These are phyloP conservation scores for carrot (Daucus carota) DNA, from an alignment of 129 eudicot species.

Conservation along the genomic window DH1_v3.0 NC_030382.2:46946001-46946500, in stretches of 20 bases:
- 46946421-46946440: constrained; percentile 35
- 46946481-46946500: not conserved
- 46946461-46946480: not conserved
- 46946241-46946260: constrained; percentile 4
- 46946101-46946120: constrained; percentile 5
- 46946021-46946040: not conserved
- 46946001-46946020: no score
- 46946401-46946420: constrained; percentile 39
- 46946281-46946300: not conserved
- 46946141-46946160: constrained; percentile 1
- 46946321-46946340: no score
- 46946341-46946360: constrained; percentile 19
- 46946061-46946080: constrained; percentile 5
- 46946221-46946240: not conserved
- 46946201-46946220: not conserved
- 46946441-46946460: not conserved
- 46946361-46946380: constrained; percentile 54
- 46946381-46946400: constrained; percentile 56
- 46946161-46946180: not conserved
- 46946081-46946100: constrained; percentile 15
- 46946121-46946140: not conserved
- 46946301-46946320: no score
- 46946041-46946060: constrained; percentile 10
- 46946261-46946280: not conserved
- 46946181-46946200: not conserved